phyloP scores from a whole-genome alignment of 495 filamentous ascomycete species.

The Penicillium atrosanguineum region DNA sequence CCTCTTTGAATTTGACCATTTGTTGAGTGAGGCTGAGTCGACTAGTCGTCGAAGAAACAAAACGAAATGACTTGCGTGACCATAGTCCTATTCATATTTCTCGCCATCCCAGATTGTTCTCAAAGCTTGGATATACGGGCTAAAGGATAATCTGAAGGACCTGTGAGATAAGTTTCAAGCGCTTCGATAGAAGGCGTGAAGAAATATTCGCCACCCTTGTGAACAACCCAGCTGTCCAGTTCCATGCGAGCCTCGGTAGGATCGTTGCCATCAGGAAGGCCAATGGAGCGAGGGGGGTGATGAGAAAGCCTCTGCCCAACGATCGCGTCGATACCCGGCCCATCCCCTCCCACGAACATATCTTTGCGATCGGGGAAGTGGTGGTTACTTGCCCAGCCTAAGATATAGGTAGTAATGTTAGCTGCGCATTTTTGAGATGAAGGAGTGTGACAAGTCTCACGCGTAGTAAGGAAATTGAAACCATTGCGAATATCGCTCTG shows the following conservation, averaged over 20 bases:
- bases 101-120: no score
- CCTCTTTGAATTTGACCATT: no score
- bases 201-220: conserved; percentile 24
- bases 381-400: conserved; percentile 22
- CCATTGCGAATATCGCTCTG: conserved; percentile 24
- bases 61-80: no score
- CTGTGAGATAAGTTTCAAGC: background rate
- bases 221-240: conserved; percentile 17
- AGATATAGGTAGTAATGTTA: no score
- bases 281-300: conserved; percentile 14
- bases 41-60: no score
- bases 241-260: conserved; percentile 4
- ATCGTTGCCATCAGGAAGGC: conserved; percentile 10
- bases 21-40: no score
- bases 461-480: conserved; percentile 24
- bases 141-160: no score
- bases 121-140: no score
- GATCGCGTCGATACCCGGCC: conserved; percentile 22
- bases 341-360: conserved; percentile 1
- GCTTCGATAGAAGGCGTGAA: conserved; percentile 20
- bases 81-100: no score
- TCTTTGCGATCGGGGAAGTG: conserved; percentile 15
- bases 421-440: no score
- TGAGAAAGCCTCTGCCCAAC: conserved; percentile 18
- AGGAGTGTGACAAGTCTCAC: background rate